A percentile compares a stretch with the other conserved stretches of the same genome.
These are phyloP conservation scores for Remersonia thermophila DNA, from an alignment of 2,329 filamentous ascomycete species.

Conservation along the genomic window DNA sequence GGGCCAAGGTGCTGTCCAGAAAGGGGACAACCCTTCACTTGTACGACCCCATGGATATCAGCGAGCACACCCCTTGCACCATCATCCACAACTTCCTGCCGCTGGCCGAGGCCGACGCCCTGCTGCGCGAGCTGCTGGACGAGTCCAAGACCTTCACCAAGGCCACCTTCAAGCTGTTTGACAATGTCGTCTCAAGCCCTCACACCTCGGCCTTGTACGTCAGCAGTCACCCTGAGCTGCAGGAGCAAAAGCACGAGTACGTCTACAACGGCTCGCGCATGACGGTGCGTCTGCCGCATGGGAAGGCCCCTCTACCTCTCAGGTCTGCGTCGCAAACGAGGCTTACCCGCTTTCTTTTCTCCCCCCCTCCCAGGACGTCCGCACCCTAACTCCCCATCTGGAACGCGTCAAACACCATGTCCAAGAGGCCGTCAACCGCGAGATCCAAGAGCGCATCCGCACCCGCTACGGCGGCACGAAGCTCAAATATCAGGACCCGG, in stretches of 20 bases:
- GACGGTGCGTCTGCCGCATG: too few relatives aligned
- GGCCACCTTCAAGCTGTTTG: slow-evolving; percentile 74
- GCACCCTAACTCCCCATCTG: slow-evolving; percentile 64
- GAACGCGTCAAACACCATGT: slow-evolving; percentile 57
- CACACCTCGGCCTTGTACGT: slow-evolving; percentile 81
- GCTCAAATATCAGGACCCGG: slow-evolving; percentile 62
- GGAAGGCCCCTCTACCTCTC: too few relatives aligned
- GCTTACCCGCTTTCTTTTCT: too few relatives aligned
- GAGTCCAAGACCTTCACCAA: slow-evolving; percentile 61
- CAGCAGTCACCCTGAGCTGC: slow-evolving; percentile 56
- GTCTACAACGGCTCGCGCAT: slow-evolving; percentile 71
- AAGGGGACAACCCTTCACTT: slow-evolving; percentile 77
- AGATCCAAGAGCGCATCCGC: slow-evolving; percentile 60
- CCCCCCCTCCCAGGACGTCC: slow-evolving; percentile 46
- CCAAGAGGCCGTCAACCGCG: slow-evolving; percentile 61
- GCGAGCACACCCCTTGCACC: slow-evolving; percentile 75
- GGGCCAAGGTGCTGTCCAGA: slow-evolving; percentile 43
- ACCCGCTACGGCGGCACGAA: slow-evolving; percentile 57
- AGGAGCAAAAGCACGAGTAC: slow-evolving; percentile 64
- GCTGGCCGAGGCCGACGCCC: slow-evolving; percentile 52
- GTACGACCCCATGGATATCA: slow-evolving; percentile 70
- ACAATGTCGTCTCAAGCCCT: slow-evolving; percentile 71
- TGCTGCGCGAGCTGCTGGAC: slow-evolving; percentile 62
- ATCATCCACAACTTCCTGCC: slow-evolving; percentile 88
- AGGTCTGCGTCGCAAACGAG: too few relatives aligned